Evolutionary conservation across 2,329 filamentous ascomycete species (phyloP).

Genomic region (Microdochium bolleyi): DNA sequence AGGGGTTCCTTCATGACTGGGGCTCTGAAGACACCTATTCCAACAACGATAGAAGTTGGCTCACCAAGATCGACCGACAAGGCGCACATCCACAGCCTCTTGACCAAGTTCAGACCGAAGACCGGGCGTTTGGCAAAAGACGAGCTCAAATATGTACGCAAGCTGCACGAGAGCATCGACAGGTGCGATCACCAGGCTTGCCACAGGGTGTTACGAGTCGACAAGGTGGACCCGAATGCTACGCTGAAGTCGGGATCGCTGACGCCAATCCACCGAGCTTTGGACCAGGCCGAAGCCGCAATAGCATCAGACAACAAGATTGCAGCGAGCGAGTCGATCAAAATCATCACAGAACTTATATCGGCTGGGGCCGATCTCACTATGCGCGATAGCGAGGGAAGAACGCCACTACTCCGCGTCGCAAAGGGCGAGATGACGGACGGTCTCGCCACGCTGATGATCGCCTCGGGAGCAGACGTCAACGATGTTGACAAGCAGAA

Average conservation of each 20-base stretch:
- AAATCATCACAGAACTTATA: conserved; percentile 10
- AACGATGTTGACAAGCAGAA: conserved; percentile 9
- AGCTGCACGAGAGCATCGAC: conserved; percentile 10
- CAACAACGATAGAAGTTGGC: conserved; percentile 8
- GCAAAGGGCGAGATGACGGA: conserved; percentile 13
- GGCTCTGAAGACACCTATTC: conserved; percentile 6
- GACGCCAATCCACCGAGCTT: conserved; percentile 10
- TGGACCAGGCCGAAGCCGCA: conserved; percentile 7
- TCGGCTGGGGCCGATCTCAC: conserved; percentile 10
- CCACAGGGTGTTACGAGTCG: conserved; percentile 9
- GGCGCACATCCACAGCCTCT: conserved; percentile 7
- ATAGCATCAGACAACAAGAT: conserved; percentile 8
- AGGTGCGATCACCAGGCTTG: conserved; percentile 8
- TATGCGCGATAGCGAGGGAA: conserved; percentile 6
- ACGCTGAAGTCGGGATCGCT: conserved; percentile 6
- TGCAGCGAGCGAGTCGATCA: conserved; percentile 5
- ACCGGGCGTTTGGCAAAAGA: conserved; percentile 2
- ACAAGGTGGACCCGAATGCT: conserved; percentile 9
- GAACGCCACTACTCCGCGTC: conserved; percentile 11
- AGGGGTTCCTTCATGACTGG: neutral
- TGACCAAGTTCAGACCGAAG: conserved; percentile 9
- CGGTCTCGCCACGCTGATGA: conserved; percentile 10
- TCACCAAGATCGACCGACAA: conserved; percentile 5
- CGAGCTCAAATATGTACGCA: conserved; percentile 6
- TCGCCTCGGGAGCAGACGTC: conserved; percentile 10